Conservation (phyloP, 1,139 yeast species). For the Kodamaea sp. region DNA sequence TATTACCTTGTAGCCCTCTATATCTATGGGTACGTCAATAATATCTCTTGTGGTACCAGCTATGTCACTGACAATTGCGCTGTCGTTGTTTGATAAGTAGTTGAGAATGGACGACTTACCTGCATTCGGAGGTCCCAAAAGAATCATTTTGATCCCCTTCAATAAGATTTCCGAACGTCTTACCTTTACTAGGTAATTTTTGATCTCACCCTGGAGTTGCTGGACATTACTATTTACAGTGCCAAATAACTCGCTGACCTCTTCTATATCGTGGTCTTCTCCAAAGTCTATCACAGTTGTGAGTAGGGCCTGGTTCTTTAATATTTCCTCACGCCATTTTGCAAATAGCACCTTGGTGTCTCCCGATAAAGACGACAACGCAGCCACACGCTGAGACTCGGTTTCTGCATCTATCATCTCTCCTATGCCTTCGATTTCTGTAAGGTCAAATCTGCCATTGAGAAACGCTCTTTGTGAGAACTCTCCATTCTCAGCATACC, state of each 20-base stretch:
- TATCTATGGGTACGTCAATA: constrained; percentile 77
- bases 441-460: constrained; percentile 67
- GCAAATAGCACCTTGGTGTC: constrained; percentile 54
- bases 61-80: constrained; percentile 86
- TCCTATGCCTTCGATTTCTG: constrained; percentile 88
- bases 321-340: constrained; percentile 67
- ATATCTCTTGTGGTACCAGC: constrained; percentile 96
- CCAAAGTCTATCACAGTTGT: constrained; percentile 95
- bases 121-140: constrained; percentile 94
- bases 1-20: constrained; percentile 80
- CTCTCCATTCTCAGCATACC: constrained; percentile 94
- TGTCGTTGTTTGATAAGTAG: constrained; percentile 70
- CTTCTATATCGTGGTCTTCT: constrained; percentile 86
- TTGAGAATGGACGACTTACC: constrained; percentile 91
- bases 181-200: constrained; percentile 50
- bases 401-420: constrained; percentile 95
- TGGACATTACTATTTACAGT: constrained; percentile 49
- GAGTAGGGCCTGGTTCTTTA: constrained; percentile 68
- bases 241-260: constrained; percentile 50
- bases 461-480: constrained; percentile 81
- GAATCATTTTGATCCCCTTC: constrained; percentile 70
- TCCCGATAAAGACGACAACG: constrained; percentile 74
- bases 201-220: constrained; percentile 45
- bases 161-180: constrained; percentile 64
- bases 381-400: constrained; percentile 78